A percentile compares a stretch with the other conserved stretches of the same genome.
These are phyloP conservation scores for Cyberlindnera euphorbiiphila DNA, from an alignment of 805 yeast genomes.

Conservation along the genomic window DNA sequence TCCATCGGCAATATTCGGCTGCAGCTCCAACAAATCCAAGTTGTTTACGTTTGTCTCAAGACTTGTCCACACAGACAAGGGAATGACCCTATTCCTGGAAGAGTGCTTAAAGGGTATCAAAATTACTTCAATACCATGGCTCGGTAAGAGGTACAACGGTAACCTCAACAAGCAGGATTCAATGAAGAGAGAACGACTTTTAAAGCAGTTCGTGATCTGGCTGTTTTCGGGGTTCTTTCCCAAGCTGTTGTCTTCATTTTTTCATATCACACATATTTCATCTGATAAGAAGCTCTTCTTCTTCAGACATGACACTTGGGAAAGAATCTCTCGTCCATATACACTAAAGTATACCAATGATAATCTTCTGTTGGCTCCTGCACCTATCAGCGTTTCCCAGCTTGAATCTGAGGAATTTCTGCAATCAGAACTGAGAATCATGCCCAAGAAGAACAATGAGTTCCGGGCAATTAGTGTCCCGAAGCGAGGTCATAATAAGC, in stretches of 20 bases:
- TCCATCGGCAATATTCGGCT: conserved; percentile 53
- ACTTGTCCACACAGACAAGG: conserved; percentile 36
- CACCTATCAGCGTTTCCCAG: conserved; percentile 16
- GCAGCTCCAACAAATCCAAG: conserved; percentile 40
- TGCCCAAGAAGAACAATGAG: conserved; percentile 55
- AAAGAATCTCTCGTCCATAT: conserved; percentile 37
- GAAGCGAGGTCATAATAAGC: conserved; percentile 31
- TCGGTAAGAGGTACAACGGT: conserved; percentile 32
- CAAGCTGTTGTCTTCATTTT: conserved; percentile 47
- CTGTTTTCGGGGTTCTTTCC: conserved; percentile 44
- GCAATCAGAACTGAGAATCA: conserved; percentile 39
- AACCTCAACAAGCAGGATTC: conserved; percentile 41
- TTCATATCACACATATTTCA: conserved; percentile 63
- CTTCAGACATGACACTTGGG: conserved; percentile 62
- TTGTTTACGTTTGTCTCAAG: conserved; percentile 35
- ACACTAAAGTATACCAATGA: conserved; percentile 37
- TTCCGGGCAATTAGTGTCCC: conserved; percentile 64
- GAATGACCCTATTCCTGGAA: conserved; percentile 33
- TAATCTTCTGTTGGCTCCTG: conserved; percentile 30
- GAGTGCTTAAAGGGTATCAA: conserved; percentile 35
- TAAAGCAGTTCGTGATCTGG: conserved; percentile 54
- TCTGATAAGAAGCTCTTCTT: conserved; percentile 38
- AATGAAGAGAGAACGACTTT: conserved; percentile 32
- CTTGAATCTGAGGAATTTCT: conserved; percentile 22
- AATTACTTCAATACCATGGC: conserved; percentile 51